Evolutionary conservation across 140 eudicot genomes (phyloP), one percentile per base, ranked within the genome.

Genomic region (Stevia rebaudiana): DNA sequence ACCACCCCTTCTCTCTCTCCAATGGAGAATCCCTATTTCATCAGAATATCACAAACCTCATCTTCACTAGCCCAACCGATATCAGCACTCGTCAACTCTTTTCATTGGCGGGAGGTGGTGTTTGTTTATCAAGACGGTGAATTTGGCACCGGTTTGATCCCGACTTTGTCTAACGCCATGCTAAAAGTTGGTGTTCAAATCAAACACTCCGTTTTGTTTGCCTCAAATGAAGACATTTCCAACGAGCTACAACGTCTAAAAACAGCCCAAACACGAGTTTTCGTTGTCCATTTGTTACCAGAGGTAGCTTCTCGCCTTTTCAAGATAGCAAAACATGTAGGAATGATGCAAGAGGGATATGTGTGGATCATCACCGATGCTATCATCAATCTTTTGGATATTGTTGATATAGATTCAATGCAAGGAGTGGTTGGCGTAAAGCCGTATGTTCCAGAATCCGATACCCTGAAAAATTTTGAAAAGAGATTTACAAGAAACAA

Each of bases 321-420:
- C 58, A 35, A 17, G 36, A 75, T 51, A 54, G 84, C 65, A 0
- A 47, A 76, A n/a, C 59, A 82, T 48, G 65, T 37, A 22, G 84
- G 82, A 31, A 79, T 83, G 89, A 76, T 79, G 89, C 60, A 39
- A 8, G 30, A 79, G 37, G 85, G 72, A 1, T 83, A 79, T 51
- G 89, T 50, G 0, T 83, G 89, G 89, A 79, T 83, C 23, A 53
- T 76, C 30, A 82, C 88, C 1, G 77, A 71, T 33, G 82, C 42
- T 1, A 18, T 73, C 40, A 67, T 71, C 6, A 69, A 63, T 73
- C 71, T 65, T 11, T 24, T 79, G 50, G 35, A 59, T 40, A 37
- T 72, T 1, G 8, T 59, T 39, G 54, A 54, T 55, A 5, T 24
- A 24, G 76, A 82, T n/a, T 74, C 80, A 0, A 79, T 82, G 84